These are phyloP conservation scores for Carex kokanica DNA, from an alignment of 176 grass and related monocot species.

Conservation along the genomic window DNA sequence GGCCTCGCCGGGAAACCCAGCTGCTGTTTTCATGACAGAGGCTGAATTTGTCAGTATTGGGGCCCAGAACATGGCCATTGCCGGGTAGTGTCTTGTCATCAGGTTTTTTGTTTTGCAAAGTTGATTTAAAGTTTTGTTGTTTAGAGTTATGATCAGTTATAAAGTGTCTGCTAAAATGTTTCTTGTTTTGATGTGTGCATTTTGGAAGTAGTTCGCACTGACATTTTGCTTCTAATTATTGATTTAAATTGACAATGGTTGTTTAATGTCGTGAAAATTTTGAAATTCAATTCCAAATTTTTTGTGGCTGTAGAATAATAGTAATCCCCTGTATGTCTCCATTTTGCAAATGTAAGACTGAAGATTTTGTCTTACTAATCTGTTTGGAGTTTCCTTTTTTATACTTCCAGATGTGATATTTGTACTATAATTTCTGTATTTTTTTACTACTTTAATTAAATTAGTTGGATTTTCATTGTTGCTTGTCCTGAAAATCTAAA, in stretches of 20 bases:
- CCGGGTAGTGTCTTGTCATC: constrained; percentile 1
- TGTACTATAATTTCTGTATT: neutral
- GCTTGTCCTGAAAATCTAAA: neutral
- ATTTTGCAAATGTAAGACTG: neutral
- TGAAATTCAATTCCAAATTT: neutral
- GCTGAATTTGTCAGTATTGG: constrained; percentile 31
- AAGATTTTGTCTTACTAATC: neutral
- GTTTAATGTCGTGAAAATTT: neutral
- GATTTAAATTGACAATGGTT: neutral
- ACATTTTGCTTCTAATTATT: constrained; percentile 3
- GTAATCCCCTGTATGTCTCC: neutral
- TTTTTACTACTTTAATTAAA: no score
- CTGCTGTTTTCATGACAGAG: constrained; percentile 56
- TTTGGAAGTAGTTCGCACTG: neutral
- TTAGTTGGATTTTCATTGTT: neutral
- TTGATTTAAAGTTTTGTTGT: constrained; percentile 20
- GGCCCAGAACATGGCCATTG: constrained; percentile 17
- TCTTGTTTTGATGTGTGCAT: neutral
- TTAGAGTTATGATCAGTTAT: constrained; percentile 11
- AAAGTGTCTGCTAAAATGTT: neutral
- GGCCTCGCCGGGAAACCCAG: constrained; percentile 61
- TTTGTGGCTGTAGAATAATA: neutral
- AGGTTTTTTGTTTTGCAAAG: neutral
- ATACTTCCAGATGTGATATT: neutral
- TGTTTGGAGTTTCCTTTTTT: neutral